phyloP scores from a whole-genome alignment of 2,329 filamentous ascomycete species.

The Trichoderma sp. region DNA sequence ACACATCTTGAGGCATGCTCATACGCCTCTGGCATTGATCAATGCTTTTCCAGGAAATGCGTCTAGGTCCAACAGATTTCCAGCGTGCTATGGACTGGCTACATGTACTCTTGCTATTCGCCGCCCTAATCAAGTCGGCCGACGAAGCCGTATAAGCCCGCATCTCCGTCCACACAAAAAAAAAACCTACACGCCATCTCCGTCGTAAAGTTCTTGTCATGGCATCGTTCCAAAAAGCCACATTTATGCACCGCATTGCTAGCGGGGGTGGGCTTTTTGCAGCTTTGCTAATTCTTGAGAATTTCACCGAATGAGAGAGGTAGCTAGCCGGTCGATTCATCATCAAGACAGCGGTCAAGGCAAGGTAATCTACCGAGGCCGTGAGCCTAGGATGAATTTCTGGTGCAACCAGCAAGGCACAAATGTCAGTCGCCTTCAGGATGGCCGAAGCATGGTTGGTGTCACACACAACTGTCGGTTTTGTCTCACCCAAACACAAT shows the following conservation, averaged over 20 bases:
- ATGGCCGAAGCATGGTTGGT: neutral
- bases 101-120: neutral
- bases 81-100: neutral
- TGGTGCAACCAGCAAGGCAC: neutral
- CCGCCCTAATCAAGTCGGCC: neutral
- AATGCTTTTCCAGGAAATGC: neutral
- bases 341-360: neutral
- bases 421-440: neutral
- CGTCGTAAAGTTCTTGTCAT: neutral
- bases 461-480: neutral
- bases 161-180: neutral
- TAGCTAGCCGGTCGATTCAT: neutral
- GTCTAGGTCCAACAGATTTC: neutral
- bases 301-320: neutral
- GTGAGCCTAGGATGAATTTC: neutral
- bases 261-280: neutral
- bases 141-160: neutral
- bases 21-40: neutral
- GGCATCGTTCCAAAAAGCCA: neutral
- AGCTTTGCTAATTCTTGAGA: neutral
- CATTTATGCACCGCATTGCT: neutral
- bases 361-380: neutral
- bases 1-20: neutral
- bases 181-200: constrained; percentile 7
- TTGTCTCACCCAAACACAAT: constrained; percentile 4